Percentiles rank a stretch among this genome's conserved stretches.
phyloP scores from a whole-genome alignment of 2,329 filamentous ascomycete species.

The Ustulina deusta region DNA sequence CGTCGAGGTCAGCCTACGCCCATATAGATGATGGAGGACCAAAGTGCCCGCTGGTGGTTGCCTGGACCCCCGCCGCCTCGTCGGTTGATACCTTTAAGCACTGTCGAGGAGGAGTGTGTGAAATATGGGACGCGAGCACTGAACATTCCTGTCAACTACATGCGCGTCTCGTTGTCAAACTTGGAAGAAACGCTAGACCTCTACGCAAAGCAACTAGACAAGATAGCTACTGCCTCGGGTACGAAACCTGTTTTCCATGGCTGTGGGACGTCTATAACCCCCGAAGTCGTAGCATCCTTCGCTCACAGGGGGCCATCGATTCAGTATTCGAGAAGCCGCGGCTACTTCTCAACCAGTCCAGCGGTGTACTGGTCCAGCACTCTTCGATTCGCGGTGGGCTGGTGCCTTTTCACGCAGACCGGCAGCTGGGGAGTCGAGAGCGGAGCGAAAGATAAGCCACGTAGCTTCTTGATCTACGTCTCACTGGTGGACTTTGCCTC shows the following conservation, averaged over 20 bases:
- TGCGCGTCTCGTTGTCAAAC: neutral
- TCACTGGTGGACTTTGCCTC: neutral
- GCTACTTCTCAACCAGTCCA: neutral
- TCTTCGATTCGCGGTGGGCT: neutral
- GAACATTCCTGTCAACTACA: neutral
- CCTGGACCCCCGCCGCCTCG: neutral
- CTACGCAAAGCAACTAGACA: neutral
- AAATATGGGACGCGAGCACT: neutral
- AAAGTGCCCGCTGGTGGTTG: neutral
- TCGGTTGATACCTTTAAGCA: neutral
- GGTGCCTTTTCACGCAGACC: conserved; percentile 1
- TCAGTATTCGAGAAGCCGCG: neutral
- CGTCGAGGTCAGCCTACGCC: neutral
- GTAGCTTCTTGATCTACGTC: neutral
- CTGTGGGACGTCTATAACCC: neutral
- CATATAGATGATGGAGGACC: neutral
- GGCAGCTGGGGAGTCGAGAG: neutral
- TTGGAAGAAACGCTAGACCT: neutral
- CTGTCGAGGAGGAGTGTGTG: neutral
- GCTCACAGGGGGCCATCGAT: neutral
- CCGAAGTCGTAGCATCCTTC: neutral
- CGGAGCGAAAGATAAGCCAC: neutral
- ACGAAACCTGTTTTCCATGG: conserved; percentile 1
- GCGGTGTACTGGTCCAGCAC: conserved; percentile 4
- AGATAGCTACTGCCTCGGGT: neutral